Evolutionary conservation across 148 eudicot species (phyloP), one percentile per base, ranked within the genome.

Genomic region (Linanthus parryae): DNA sequence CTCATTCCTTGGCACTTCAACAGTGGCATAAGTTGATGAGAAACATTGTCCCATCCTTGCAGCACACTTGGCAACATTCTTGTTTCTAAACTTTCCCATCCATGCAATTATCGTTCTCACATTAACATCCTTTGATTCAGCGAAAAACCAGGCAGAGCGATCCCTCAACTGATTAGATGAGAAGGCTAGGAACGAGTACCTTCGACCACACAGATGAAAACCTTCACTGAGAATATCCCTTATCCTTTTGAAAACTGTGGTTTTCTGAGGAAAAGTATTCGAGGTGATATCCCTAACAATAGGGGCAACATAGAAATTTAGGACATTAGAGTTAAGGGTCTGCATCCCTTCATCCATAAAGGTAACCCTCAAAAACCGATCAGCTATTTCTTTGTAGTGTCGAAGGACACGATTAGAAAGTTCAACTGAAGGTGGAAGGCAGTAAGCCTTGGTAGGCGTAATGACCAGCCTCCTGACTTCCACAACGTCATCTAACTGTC

Each of bases 121-220:
- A 0, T 57, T 55, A 21, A 66, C 49, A 12, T 25, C 69, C 57
- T 55, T 50, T 33, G 72, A 77, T 60, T 79, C 94, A 22, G 98
- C 95, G 69, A 86, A 83, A 42, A 91, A 86, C 98, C 98, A 91
- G n/a, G 95, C 95, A 13, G 95, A 86, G 30, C 84, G 92, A 56
- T 91, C 98, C 63, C 87, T 68, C 57, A 91, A 53, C 44, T 91
- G 98, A 57, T 83, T 91, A 3, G 95, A 67, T 4, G 98, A 91
- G 61, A 91, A 91, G 8, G 94, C 95, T 54, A 91, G 58, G 68
- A 91, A 91, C 2, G 74, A 61, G 62, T 81, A 86, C 64, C 14
- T 75, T 35, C 94, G 75, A 7, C 95, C 98, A 58, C 89, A 83
- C 38, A 83, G 48, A 36, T 74, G 42, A 38, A 91, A 83, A 4